Percentiles rank a stretch among this genome's conserved stretches.
phyloP scores from a whole-genome alignment of 1,139 yeast genomes.

The Blastobotrys petasosporus region DNA sequence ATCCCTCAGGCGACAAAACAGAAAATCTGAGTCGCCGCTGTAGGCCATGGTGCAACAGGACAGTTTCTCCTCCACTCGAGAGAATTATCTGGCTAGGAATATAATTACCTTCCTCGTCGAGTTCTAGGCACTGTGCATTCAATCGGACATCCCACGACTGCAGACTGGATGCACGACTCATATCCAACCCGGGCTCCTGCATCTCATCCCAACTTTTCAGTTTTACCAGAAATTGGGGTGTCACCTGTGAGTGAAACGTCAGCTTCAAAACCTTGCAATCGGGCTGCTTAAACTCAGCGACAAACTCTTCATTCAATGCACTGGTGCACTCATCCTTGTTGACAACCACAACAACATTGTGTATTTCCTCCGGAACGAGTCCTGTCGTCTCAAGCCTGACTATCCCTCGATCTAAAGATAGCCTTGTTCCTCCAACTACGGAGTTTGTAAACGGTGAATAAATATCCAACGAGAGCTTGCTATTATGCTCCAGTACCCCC shows the following conservation, averaged over 20 bases:
- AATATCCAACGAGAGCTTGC: no score
- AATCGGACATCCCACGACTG: conserved; percentile 3
- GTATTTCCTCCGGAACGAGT: no score
- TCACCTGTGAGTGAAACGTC: conserved; percentile 6
- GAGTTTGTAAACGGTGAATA: no score
- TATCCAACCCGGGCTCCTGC: conserved; percentile 24
- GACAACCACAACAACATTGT: no score
- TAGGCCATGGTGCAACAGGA: conserved; percentile 27
- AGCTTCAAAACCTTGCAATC: background rate
- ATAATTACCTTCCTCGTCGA: conserved; percentile 26
- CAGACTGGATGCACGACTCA: no score
- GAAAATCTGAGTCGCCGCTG: conserved; percentile 26
- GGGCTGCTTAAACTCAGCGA: conserved; percentile 18
- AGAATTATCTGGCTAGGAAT: conserved; percentile 20
- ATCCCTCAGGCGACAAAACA: conserved; percentile 16
- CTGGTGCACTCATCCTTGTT: background rate
- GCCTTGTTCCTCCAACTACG: no score
- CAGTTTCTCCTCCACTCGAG: conserved; percentile 14
- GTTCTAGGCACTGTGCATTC: conserved; percentile 19
- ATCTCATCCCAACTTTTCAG: conserved; percentile 31
- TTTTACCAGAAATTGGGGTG: conserved; percentile 22
- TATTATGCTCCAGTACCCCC: no score
- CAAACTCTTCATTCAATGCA: background rate
- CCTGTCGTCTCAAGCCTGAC: no score
- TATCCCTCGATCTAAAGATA: no score